Conservation (phyloP, 2,329 filamentous ascomycete genomes). For the Ophiocordyceps polyrhachis-furcata region DNA sequence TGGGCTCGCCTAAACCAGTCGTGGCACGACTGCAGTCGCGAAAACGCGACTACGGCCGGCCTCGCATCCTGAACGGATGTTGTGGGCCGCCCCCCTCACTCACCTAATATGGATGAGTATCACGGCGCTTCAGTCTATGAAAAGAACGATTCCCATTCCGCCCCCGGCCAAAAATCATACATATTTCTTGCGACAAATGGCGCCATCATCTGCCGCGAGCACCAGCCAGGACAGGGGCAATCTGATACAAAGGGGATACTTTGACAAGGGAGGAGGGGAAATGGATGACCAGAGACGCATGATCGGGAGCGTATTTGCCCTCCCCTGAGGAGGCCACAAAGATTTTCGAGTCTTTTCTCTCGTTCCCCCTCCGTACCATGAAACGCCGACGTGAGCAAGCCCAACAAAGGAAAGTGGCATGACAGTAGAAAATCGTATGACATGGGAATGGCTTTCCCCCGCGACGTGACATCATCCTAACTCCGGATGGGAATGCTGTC, state of each 20-base stretch:
- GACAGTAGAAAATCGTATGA: not conserved
- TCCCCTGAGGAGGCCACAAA: not conserved
- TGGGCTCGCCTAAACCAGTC: too few relatives aligned
- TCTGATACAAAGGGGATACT: not conserved
- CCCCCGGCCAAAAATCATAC: too few relatives aligned
- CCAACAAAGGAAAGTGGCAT: not conserved
- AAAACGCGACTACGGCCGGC: too few relatives aligned
- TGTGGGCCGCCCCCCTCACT: too few relatives aligned
- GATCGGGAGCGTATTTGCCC: not conserved
- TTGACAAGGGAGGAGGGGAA: not conserved
- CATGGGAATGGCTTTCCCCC: not conserved
- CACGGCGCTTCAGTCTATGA: too few relatives aligned
- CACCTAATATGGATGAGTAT: too few relatives aligned
- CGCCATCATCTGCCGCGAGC: not conserved
- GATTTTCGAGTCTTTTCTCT: not conserved
- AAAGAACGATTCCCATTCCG: too few relatives aligned
- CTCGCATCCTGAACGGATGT: too few relatives aligned
- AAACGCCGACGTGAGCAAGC: slow-evolving; percentile 4
- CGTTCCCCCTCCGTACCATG: slow-evolving; percentile 1
- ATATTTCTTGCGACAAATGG: not conserved
- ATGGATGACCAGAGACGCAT: not conserved
- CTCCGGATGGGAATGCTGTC: slow-evolving; percentile 44
- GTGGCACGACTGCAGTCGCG: too few relatives aligned
- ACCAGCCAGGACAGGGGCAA: not conserved
- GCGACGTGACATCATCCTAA: slow-evolving; percentile 16